phyloP scores from a whole-genome alignment of 2,329 filamentous ascomycete genomes.

The Teratosphaeria pseudoeucalypti region DNA sequence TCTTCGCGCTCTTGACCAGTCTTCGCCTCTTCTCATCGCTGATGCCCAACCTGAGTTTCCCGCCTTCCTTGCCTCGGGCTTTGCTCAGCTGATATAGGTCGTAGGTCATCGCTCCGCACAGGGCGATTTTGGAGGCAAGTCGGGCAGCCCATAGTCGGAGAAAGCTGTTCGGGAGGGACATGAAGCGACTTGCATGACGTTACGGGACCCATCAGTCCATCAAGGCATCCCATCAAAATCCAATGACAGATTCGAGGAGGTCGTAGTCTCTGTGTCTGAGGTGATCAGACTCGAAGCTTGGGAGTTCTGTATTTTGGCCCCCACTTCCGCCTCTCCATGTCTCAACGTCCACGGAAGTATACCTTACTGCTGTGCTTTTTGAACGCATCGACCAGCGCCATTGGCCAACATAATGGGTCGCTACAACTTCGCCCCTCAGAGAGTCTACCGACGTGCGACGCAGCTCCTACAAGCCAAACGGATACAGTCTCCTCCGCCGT shows the following conservation, averaged over 20 bases:
- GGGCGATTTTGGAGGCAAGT: conserved; percentile 6
- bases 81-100: conserved; percentile 9
- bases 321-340: neutral
- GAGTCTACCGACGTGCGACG: conserved; percentile 43
- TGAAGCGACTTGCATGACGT: conserved; percentile 49
- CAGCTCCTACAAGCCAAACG: conserved; percentile 38
- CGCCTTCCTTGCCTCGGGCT: conserved; percentile 5
- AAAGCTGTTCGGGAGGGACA: conserved; percentile 37
- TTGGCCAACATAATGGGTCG: conserved; percentile 35
- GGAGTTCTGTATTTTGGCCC: neutral
- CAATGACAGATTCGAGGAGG: neutral
- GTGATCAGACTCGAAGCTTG: neutral
- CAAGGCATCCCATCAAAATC: conserved; percentile 5
- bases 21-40: conserved; percentile 6
- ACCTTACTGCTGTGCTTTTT: neutral
- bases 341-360: neutral
- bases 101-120: conserved; percentile 27
- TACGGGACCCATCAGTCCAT: conserved; percentile 11
- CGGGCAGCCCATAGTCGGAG: conserved; percentile 8
- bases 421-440: conserved; percentile 41
- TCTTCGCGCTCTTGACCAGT: neutral
- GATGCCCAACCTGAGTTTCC: conserved; percentile 8
- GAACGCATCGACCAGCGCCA: neutral
- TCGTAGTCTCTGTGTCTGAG: neutral
- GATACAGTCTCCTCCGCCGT: conserved; percentile 37